Conservation (phyloP, 2,329 filamentous ascomycete genomes). For the Colletotrichum aenigma region DNA sequence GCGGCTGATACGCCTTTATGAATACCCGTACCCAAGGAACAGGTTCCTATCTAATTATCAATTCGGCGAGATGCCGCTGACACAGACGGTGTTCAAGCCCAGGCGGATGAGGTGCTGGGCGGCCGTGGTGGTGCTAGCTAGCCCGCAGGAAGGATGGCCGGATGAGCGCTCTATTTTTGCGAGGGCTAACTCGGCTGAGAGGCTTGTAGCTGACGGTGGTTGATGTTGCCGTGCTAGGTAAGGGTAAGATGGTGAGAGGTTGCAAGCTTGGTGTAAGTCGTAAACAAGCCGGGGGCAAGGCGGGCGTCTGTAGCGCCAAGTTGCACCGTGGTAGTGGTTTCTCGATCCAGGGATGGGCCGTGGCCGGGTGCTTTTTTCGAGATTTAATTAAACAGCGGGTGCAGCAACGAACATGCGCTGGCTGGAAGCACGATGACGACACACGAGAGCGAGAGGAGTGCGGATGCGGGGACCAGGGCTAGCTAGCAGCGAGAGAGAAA, state of each 20-base stretch:
- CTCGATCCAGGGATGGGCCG: neutral
- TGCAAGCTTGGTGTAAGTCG: neutral
- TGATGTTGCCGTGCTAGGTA: neutral
- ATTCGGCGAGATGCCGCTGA: neutral
- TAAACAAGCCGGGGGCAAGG: neutral
- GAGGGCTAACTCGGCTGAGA: constrained; percentile 4
- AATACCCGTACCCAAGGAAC: neutral
- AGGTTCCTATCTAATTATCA: neutral
- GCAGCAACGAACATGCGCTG: neutral
- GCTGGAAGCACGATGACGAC: constrained; percentile 20
- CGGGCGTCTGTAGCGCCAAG: neutral
- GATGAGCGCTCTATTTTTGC: neutral
- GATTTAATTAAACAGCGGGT: constrained; percentile 3
- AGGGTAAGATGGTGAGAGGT: neutral
- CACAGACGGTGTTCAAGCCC: neutral
- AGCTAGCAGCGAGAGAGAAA: neutral
- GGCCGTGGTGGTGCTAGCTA: neutral
- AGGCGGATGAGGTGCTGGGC: neutral
- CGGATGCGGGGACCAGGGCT: constrained; percentile 7
- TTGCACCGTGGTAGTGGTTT: neutral
- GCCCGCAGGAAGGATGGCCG: constrained; percentile 4
- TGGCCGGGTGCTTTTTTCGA: neutral
- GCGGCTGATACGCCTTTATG: neutral
- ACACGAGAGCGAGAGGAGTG: neutral
- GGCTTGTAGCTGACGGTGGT: neutral